These are phyloP conservation scores for Sarocladium brachiariae DNA, from an alignment of 2,329 filamentous ascomycete species.

Conservation along the genomic window DNA sequence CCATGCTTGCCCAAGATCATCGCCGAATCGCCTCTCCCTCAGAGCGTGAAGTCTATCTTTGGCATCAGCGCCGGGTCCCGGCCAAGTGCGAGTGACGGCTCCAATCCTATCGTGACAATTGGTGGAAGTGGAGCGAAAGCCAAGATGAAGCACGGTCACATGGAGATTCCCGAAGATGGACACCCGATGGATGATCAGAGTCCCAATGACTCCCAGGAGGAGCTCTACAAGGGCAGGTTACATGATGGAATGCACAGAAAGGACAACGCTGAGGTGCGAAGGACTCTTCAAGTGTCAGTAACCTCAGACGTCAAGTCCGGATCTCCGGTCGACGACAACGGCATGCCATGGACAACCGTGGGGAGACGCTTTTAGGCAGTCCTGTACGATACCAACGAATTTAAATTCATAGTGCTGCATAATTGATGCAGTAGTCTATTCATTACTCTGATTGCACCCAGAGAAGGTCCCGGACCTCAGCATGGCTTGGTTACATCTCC, in stretches of 20 bases:
- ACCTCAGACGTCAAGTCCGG: neutral
- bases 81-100: neutral
- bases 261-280: neutral
- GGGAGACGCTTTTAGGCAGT: neutral
- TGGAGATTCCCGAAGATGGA: neutral
- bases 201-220: neutral
- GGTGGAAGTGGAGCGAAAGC: neutral
- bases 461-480: too few relatives aligned
- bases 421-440: too few relatives aligned
- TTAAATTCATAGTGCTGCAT: too few relatives aligned
- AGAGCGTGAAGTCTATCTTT: neutral
- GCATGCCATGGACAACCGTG: neutral
- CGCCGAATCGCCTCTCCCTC: neutral
- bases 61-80: neutral
- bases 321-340: neutral
- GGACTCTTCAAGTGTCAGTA: neutral
- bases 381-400: too few relatives aligned
- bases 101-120: neutral
- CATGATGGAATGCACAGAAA: neutral
- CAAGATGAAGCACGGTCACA: neutral
- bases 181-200: neutral
- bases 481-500: too few relatives aligned
- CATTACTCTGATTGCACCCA: too few relatives aligned
- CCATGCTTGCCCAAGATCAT: conserved; percentile 32
- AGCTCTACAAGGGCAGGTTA: neutral